phyloP scores from a whole-genome alignment of 2,329 filamentous ascomycete species.

The Alternaria burnsii region DNA sequence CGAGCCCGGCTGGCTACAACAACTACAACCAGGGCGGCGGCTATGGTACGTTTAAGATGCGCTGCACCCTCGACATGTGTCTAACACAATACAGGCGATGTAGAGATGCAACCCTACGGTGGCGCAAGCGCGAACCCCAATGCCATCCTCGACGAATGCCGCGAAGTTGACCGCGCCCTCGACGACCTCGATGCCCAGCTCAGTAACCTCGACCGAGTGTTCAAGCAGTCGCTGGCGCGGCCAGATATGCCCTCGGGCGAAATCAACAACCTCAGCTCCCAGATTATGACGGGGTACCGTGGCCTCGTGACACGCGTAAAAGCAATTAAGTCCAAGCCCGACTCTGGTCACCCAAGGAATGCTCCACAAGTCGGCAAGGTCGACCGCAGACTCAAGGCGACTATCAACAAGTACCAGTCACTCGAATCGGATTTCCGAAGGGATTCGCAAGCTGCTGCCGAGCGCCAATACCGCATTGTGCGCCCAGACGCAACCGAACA shows the following conservation, averaged over 20 bases:
- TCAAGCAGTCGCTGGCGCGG: slow-evolving; percentile 76
- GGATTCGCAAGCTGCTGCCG: slow-evolving; percentile 82
- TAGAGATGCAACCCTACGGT: slow-evolving; percentile 74
- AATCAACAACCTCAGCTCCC: slow-evolving; percentile 75
- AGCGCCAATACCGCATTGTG: slow-evolving; percentile 89
- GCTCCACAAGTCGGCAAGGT: slow-evolving; percentile 81
- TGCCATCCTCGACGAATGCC: slow-evolving; percentile 84
- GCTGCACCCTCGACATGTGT: slow-evolving; percentile 29
- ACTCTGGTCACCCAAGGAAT: slow-evolving; percentile 76
- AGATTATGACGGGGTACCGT: slow-evolving; percentile 86
- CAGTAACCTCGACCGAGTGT: slow-evolving; percentile 73
- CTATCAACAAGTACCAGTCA: slow-evolving; percentile 82
- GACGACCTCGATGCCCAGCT: slow-evolving; percentile 77
- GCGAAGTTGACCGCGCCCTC: slow-evolving; percentile 79
- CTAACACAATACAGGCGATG: slow-evolving; percentile 46
- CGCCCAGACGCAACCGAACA: slow-evolving; percentile 79
- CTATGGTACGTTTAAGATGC: slow-evolving; percentile 42
- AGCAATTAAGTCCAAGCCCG: slow-evolving; percentile 81
- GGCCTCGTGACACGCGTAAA: slow-evolving; percentile 81
- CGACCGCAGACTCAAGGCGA: slow-evolving; percentile 79
- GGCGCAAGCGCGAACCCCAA: slow-evolving; percentile 65
- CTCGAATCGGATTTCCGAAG: slow-evolving; percentile 82
- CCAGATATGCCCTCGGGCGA: slow-evolving; percentile 75
- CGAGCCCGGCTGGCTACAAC: slow-evolving; percentile 58
- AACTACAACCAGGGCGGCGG: slow-evolving; percentile 58